Evolutionary conservation across 345 rosid species (phyloP).

Genomic region (Carallia pectinifolia): DNA sequence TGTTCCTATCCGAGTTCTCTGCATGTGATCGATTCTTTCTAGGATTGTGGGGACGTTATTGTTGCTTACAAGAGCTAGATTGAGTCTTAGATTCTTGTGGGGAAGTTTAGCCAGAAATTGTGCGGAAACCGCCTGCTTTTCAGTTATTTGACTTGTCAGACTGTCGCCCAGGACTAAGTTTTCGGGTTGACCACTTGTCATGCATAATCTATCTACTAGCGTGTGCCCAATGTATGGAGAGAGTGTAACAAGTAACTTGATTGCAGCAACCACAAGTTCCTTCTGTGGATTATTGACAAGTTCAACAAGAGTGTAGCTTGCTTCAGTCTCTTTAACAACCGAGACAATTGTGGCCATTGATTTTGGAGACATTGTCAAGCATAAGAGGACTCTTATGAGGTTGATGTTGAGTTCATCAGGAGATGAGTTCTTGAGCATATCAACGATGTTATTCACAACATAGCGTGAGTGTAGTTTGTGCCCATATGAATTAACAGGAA

Average conservation of each 20-base stretch:
- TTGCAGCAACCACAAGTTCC: conserved; percentile 59
- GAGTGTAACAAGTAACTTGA: conserved; percentile 60
- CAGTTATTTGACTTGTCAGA: conserved; percentile 50
- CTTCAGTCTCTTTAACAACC: conserved; percentile 62
- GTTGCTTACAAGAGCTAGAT: conserved; percentile 55
- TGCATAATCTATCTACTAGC: conserved; percentile 69
- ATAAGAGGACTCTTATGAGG: conserved; percentile 64
- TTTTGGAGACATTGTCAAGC: conserved; percentile 60
- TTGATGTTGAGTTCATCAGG: conserved; percentile 64
- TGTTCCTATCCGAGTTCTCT: conserved; percentile 54
- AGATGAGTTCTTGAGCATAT: conserved; percentile 68
- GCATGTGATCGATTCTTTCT: conserved; percentile 49
- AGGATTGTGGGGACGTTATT: conserved; percentile 55
- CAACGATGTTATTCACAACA: conserved; percentile 54
- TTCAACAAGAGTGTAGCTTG: conserved; percentile 64
- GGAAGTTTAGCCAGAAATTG: conserved; percentile 79
- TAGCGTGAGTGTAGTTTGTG: conserved; percentile 71
- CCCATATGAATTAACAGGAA: conserved; percentile 56
- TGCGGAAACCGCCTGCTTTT: conserved; percentile 73
- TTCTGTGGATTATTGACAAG: conserved; percentile 74
- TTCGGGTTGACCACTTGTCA: conserved; percentile 71
- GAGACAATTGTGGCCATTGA: conserved; percentile 53
- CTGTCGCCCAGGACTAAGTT: conserved; percentile 47
- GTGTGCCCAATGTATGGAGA: conserved; percentile 67
- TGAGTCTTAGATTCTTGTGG: conserved; percentile 70